These are phyloP conservation scores for Termitomyces sp. DNA, from an alignment of 768 basidiomycete genomes.

Conservation along the genomic window DNA sequence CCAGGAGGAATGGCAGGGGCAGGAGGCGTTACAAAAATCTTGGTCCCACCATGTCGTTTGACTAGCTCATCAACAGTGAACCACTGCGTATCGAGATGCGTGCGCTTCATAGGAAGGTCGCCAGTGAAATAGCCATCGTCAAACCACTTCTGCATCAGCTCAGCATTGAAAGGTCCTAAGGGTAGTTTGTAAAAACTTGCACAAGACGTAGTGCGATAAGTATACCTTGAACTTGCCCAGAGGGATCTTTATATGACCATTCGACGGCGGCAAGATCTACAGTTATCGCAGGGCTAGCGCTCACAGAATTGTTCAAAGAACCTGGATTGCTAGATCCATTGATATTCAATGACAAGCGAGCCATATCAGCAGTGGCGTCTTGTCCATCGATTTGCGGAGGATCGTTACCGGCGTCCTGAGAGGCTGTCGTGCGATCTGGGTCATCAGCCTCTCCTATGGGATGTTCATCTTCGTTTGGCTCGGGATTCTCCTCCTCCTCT, in stretches of 20 bases:
- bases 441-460: slow-evolving; percentile 1
- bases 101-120: slow-evolving; percentile 82
- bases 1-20: slow-evolving; percentile 50
- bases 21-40: slow-evolving; percentile 61
- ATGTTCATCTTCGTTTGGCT: slow-evolving; percentile 2
- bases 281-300: slow-evolving; percentile 38
- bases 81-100: slow-evolving; percentile 67
- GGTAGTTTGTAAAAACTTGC: slow-evolving; percentile 4
- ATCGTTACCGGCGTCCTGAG: background rate
- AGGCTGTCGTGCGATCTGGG: background rate
- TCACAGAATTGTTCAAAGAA: slow-evolving; percentile 7
- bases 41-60: slow-evolving; percentile 47
- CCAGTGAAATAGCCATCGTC: slow-evolving; percentile 85
- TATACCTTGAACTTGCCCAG: slow-evolving; percentile 88
- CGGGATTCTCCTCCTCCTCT: slow-evolving; percentile 52
- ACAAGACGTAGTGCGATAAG: slow-evolving; percentile 5
- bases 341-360: slow-evolving; percentile 14
- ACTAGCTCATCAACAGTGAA: slow-evolving; percentile 58
- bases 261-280: slow-evolving; percentile 60
- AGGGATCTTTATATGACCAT: slow-evolving; percentile 93
- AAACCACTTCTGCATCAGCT: slow-evolving; percentile 93
- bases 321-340: slow-evolving; percentile 17
- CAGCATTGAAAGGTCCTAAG: slow-evolving; percentile 84
- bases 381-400: slow-evolving; percentile 1
- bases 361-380: slow-evolving; percentile 11